Evolutionary conservation across 768 basidiomycete species (phyloP), one percentile per base, ranked within the genome.

Genomic region (Leccinum arenicola): DNA sequence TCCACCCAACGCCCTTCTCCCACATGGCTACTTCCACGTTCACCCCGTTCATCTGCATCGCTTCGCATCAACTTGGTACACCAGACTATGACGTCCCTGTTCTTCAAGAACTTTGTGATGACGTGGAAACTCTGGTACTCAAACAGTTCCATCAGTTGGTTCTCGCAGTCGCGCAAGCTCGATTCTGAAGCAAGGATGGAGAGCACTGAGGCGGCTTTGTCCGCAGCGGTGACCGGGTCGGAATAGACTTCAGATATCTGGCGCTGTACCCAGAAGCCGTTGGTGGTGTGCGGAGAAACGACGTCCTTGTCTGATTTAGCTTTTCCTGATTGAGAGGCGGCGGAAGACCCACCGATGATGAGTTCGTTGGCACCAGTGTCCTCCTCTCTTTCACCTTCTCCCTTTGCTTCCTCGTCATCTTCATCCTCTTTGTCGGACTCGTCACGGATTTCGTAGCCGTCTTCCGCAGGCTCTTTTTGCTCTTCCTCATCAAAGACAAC

Each of bases 401-500:
- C 73, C 4, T 74, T 79, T 33, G 64, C 68, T 14, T 77, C 81
- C 3, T 73, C 80, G 1, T 73, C 80, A 1, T 81, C 79, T 10
- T 79, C 82, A 36, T 86, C 89, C 2, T 86, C 85, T 17, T 91
- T 89, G 50, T 92, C 92, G 2, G 85, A 84, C 63, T 90, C 92
- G 0, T 94, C 91, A 10, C 83, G 81, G 55, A 98, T 83, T 71
- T 97, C 95, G 64, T 80, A 98, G 1, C 87, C 90, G 19, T 95
- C 93, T 2, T 95, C 94, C 4, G n/a, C n/a, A n/a, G n/a, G n/a
- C n/a, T 91, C 93, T 23, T 97, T 95, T 66, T 93, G 87, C 63
- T 97, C 96, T 59, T 98, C 97, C 68, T 98, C 96, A 64, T 98
- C 95, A 59, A 98, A 98, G 6, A 98, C 89, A 8, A 99, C 95